Base-by-base conservation (phyloP, 352 stramenopile genomes). In the Phytophthora cactorum region DNA sequence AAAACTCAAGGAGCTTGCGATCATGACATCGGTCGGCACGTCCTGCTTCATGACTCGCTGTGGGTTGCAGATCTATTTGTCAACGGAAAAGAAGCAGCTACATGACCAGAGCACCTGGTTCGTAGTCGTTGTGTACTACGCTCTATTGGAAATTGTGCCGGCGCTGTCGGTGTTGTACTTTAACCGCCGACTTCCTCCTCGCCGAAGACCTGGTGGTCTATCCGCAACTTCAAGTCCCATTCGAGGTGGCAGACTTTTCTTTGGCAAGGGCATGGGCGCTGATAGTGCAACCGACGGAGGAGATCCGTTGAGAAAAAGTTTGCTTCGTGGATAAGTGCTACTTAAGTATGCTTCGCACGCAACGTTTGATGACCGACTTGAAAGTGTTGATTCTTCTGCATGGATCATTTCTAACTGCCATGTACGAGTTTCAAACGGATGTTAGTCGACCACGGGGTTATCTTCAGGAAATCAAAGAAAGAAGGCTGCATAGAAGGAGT, bases 21-120 rank as follows among this genome's bases (percentile, higher is more conserved):
- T 86, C 44, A 94, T 96, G 79, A 95, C 86, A 28, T 87, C 77
- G 1, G 79, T 95, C n/a, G 91, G 89, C 47, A 91, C 83, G 22
- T 92, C 87, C 22, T 95, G 87, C 63, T 96, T 96, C 50, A 84
- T 93, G 66, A 75, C 74, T 27, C 82, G 89, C 43, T 95, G 82
- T 27, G 68, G 57, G 0, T 44, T 96, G 22, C 81, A 95, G 57
- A 84, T 96, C 55, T 74, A 84, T 32, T 64, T 96, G 10, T 85
- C 89, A 1, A 89, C 80, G 6, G 78, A 94, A 49, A 78, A 83
- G 57, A 71, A 78, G 15, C 89, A 96, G 52, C 80, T 96, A 7
- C 83, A 92, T 54, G 82, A 93, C 64, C 70, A 74, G 39, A 82
- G 77, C 59, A 93, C 84, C 47, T 96, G 87, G 87, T 73, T 94